Evolutionary conservation across 768 basidiomycete species (phyloP).

Genomic region (Erythrobasidium yunnanense): DNA sequence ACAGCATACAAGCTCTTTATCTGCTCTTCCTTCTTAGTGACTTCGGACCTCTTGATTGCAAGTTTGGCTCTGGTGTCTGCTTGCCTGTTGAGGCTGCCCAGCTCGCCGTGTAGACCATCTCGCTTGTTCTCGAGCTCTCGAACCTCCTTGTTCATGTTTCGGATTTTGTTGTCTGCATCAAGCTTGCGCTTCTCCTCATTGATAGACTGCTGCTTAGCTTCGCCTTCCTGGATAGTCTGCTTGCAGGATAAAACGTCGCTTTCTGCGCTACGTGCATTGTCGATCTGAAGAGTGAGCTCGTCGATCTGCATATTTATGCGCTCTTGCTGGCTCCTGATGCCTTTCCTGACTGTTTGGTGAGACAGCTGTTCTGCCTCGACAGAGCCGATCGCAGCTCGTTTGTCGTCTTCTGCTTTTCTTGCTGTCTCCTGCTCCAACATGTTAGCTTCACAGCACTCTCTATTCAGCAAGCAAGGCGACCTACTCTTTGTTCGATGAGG

Average conservation of each 20-base stretch:
- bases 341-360: conserved; percentile 39
- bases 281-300: conserved; percentile 38
- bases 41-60: conserved; percentile 59
- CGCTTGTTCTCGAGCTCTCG: conserved; percentile 57
- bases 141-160: conserved; percentile 40
- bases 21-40: conserved; percentile 54
- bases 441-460: no score
- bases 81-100: conserved; percentile 61
- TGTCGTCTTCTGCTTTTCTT: conserved; percentile 42
- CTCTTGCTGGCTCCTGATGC: conserved; percentile 39
- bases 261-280: conserved; percentile 40
- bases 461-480: no score
- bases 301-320: conserved; percentile 40
- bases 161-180: conserved; percentile 37
- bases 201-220: conserved; percentile 36
- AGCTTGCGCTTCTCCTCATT: conserved; percentile 38
- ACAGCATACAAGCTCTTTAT: conserved; percentile 56
- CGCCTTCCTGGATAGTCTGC: conserved; percentile 43
- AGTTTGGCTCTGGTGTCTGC: conserved; percentile 70
- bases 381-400: conserved; percentile 51
- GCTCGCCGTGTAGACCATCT: conserved; percentile 60
- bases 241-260: conserved; percentile 53
- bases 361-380: conserved; percentile 50
- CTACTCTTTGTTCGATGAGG: conserved; percentile 34
- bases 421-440: neutral